Percentiles rank a stretch among this genome's conserved stretches.
Conservation (phyloP, 805 yeast genomes). For the Pichia pseudocactophila region DNA sequence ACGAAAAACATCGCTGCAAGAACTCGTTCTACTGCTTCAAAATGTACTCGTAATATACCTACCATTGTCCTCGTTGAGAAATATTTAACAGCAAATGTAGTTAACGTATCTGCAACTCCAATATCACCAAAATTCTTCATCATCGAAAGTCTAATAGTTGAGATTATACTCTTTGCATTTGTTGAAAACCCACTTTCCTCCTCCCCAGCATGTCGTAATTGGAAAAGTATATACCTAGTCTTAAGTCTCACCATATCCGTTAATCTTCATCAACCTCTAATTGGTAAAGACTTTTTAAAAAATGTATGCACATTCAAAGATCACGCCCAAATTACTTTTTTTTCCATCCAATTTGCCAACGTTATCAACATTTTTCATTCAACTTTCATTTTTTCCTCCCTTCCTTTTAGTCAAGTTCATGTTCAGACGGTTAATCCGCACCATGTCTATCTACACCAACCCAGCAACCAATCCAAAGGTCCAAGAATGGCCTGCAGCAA, state of each 20-base stretch:
- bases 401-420: background rate
- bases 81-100: slow-evolving; percentile 44
- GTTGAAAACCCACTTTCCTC: background rate
- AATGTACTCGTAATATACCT: slow-evolving; percentile 71
- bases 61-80: slow-evolving; percentile 75
- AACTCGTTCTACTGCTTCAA: slow-evolving; percentile 53
- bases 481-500: slow-evolving; percentile 39
- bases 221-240: slow-evolving; percentile 77
- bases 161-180: slow-evolving; percentile 37
- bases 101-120: slow-evolving; percentile 51
- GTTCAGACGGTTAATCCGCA: background rate
- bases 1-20: slow-evolving; percentile 60
- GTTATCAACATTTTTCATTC: too few species aligned
- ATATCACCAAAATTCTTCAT: slow-evolving; percentile 67
- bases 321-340: background rate
- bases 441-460: slow-evolving; percentile 8
- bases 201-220: slow-evolving; percentile 55
- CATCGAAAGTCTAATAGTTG: slow-evolving; percentile 46
- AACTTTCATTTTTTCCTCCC: background rate
- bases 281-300: too few species aligned
- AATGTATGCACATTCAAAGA: too few species aligned
- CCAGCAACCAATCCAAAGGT: slow-evolving; percentile 10
- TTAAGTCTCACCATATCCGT: slow-evolving; percentile 81
- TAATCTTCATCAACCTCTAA: too few species aligned
- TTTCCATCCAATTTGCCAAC: too few species aligned